phyloP scores from a whole-genome alignment of 2,329 filamentous ascomycete genomes.

The Claviceps quebecensis region DNA sequence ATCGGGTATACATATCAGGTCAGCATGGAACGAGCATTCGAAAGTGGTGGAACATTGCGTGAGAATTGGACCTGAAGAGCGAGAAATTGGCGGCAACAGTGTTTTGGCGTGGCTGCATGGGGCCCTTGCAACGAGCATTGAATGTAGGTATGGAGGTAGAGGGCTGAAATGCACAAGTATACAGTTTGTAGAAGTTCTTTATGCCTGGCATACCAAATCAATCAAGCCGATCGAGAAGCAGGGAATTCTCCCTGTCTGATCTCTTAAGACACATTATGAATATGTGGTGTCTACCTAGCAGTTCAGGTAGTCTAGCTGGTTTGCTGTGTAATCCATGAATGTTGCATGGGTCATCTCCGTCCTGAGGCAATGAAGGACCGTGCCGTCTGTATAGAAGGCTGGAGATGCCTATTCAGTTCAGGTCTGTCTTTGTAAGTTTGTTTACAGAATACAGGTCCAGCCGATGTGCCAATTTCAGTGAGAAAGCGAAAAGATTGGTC shows the following conservation, averaged over 20 bases:
- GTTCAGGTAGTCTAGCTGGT: background rate
- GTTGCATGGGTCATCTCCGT: background rate
- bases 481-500: too few relatives aligned
- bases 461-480: background rate
- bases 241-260: background rate
- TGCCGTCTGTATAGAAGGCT: background rate
- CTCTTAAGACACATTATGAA: too few relatives aligned
- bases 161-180: slow-evolving; percentile 1
- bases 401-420: background rate
- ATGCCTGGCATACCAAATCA: slow-evolving; percentile 1
- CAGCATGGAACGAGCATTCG: background rate
- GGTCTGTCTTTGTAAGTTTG: too few relatives aligned
- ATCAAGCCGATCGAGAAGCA: slow-evolving; percentile 1
- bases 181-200: slow-evolving; percentile 1
- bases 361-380: background rate
- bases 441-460: background rate
- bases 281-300: too few relatives aligned
- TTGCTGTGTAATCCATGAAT: background rate
- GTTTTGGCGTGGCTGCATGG: background rate
- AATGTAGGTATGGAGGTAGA: background rate
- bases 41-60: background rate
- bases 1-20: background rate
- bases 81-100: background rate
- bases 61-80: background rate
- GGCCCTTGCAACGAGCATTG: slow-evolving; percentile 4